Percentiles rank a stretch among this genome's conserved stretches.
Evolutionary conservation across 2,329 filamentous ascomycete species (phyloP).

Genomic region (Penicillium brevicompactum): DNA sequence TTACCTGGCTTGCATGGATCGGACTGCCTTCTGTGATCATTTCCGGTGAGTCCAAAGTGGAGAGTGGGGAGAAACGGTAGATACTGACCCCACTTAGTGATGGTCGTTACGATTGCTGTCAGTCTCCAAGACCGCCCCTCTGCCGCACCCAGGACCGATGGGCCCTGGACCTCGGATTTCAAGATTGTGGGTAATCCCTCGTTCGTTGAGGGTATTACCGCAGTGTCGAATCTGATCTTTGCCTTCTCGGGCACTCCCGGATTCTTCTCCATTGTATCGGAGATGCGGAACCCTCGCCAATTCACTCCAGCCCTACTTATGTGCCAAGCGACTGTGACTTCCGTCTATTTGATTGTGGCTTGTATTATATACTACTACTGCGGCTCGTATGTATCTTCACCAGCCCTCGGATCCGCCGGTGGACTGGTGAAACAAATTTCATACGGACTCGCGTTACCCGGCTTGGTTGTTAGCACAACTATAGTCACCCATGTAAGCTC

Average conservation of each 20-base stretch:
- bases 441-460: slow-evolving; percentile 39
- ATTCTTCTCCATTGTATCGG: slow-evolving; percentile 41
- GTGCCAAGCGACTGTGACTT: slow-evolving; percentile 35
- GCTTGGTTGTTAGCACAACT: slow-evolving; percentile 25
- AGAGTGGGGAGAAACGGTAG: neutral
- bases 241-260: slow-evolving; percentile 22
- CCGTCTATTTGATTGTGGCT: slow-evolving; percentile 39
- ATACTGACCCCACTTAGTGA: slow-evolving; percentile 22
- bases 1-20: slow-evolving; percentile 39
- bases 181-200: slow-evolving; percentile 18
- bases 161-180: slow-evolving; percentile 26
- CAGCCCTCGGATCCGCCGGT: slow-evolving; percentile 49
- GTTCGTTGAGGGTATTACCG: slow-evolving; percentile 21
- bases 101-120: slow-evolving; percentile 29
- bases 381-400: slow-evolving; percentile 47
- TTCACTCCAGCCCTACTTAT: slow-evolving; percentile 36
- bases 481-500: slow-evolving; percentile 19
- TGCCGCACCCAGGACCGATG: slow-evolving; percentile 24
- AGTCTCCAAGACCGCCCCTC: slow-evolving; percentile 14
- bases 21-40: slow-evolving; percentile 22
- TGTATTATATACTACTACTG: slow-evolving; percentile 50
- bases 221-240: slow-evolving; percentile 20
- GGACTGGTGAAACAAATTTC: slow-evolving; percentile 42
- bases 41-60: slow-evolving; percentile 34
- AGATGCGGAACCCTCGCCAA: slow-evolving; percentile 39